Evolutionary conservation across 1,284 basidiomycete species (phyloP), one percentile per base, ranked within the genome.

Genomic region (Leccinum pallidistipes): DNA sequence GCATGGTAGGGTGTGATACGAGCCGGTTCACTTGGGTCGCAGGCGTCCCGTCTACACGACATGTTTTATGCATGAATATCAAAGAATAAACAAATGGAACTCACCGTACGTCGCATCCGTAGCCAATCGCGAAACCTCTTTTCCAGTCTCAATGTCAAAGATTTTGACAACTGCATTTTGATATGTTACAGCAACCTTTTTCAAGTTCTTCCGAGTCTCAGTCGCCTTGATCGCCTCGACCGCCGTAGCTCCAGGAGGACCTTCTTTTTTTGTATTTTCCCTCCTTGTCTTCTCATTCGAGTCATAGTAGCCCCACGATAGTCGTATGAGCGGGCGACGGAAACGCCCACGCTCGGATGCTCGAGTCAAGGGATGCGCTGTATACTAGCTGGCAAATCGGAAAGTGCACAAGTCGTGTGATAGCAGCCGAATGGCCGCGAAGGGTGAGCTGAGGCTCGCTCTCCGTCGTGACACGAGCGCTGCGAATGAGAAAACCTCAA

Each of bases 131-230:
- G 82, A 81, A 47, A 94, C 73, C 74, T 95, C 92, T 73, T 89
- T 90, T 3, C 95, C 96, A 43, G 81, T 88, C 71, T 94, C 91
- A 16, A 96, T 85, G 66, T 95, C 91, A 72, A 95, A 97, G 56
- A 97, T 82, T 78, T 97, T 96, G 67, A 97, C 91, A 8, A 91
- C 82, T 1, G 92, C 89, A 73, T 97, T 95, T 68, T 89, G 87
- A 69, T 92, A 97, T n/a, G 92, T 94, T 24, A 98, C 93, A n/a
- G 91, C 87, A 61, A 90, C 85, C 79, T 89, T 86, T 80, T 90
- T 87, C 68, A 95, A 71, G 74, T 91, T 86, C 21, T 21, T 21
- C 21, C 21, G 21, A 21, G 21, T 21, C 21, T 21, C 21, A 21
- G 21, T 21, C 29, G 85, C 85, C 77, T 87, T 92, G 72, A 92